Evolutionary conservation across 2,329 filamentous ascomycete genomes (phyloP), one percentile per base, ranked within the genome.

Genomic region (Cladosporium sp.): DNA sequence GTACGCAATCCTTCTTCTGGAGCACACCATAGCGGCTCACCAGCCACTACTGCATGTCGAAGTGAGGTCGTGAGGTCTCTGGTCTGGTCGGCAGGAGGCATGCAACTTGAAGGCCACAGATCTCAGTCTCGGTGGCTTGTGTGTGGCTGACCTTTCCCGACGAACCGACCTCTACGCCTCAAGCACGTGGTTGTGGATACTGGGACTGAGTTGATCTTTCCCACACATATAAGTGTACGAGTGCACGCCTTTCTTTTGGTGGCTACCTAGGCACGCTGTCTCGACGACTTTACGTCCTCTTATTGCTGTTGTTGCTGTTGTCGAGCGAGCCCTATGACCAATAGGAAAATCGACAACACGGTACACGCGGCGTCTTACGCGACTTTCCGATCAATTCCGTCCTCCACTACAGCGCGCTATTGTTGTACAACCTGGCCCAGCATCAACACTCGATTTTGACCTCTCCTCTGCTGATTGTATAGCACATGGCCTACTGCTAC

Each of bases 21-120:
- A 55, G 52, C 52, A 55, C 52, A 55, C 52, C 52, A 55, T 55
- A n/a, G 32, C 52, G 28, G 52, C 28, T 21, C n/a, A 32, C 32
- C 28, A 34, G 32, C 26, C 18, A 32, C 52, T 30, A 21, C 18
- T 32, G 52, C 28, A 34, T 14, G n/a, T 47, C 10, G n/a, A 55
- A 24, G 52, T 55, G 52, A 55, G 52, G 52, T 55, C 10, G 41
- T 12, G 8, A 47, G 41, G n/a, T 47, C 41, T 47, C n/a, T 47
- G 41, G 8, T 24, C n/a, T 47, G 41, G 41, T 47, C 21, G 41
- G 41, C n/a, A 47, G 41, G 38, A n/a, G 38, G 18, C 38, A 44
- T 44, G 38, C 5, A 5, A 47, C n/a, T 47, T 12, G 41, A 47
- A 47, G 41, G 41, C n/a, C 2, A 47, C 41, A 11, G 10, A 21